Evolutionary conservation across 2,329 filamentous ascomycete genomes (phyloP).

Genomic region (Colletotrichum tropicale): DNA sequence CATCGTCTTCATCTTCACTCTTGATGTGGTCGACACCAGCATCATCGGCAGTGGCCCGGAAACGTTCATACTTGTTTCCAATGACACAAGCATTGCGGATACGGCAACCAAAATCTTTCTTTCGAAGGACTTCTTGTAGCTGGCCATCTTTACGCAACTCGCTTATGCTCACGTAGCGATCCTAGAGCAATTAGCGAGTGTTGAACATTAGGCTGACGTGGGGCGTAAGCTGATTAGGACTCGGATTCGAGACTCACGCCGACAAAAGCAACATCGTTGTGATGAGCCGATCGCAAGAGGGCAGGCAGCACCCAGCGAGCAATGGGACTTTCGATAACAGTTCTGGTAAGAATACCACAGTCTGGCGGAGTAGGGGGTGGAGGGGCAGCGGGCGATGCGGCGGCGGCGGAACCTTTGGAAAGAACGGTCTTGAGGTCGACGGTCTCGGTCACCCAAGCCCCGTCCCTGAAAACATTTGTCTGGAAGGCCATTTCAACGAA

Average conservation of each 20-base stretch:
- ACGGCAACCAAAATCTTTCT: slow-evolving; percentile 76
- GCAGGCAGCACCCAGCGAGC: slow-evolving; percentile 80
- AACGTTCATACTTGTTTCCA: slow-evolving; percentile 53
- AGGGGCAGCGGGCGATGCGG: slow-evolving; percentile 29
- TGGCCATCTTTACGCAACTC: slow-evolving; percentile 73
- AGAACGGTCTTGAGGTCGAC: slow-evolving; percentile 48
- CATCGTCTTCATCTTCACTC: slow-evolving; percentile 41
- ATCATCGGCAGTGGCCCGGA: slow-evolving; percentile 34
- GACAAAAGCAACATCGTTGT: slow-evolving; percentile 87
- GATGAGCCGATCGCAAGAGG: slow-evolving; percentile 70
- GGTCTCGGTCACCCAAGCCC: slow-evolving; percentile 62
- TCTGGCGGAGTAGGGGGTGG: slow-evolving; percentile 46
- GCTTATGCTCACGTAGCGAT: slow-evolving; percentile 81
- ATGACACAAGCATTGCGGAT: slow-evolving; percentile 83
- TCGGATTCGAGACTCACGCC: slow-evolving; percentile 63
- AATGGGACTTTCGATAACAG: slow-evolving; percentile 76
- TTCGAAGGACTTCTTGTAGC: slow-evolving; percentile 77
- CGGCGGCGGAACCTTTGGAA: slow-evolving; percentile 35
- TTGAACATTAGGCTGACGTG: not conserved
- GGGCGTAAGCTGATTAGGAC: not conserved
- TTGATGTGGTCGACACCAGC: slow-evolving; percentile 33
- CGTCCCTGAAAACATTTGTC: slow-evolving; percentile 57
- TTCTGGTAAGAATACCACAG: slow-evolving; percentile 79
- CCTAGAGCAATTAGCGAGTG: slow-evolving; percentile 47
- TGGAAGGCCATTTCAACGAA: slow-evolving; percentile 41